A percentile compares a stretch with the other conserved stretches of the same genome.
These are phyloP conservation scores for Nakazawaea populi DNA, from an alignment of 805 yeast species.

Conservation along the genomic window DNA sequence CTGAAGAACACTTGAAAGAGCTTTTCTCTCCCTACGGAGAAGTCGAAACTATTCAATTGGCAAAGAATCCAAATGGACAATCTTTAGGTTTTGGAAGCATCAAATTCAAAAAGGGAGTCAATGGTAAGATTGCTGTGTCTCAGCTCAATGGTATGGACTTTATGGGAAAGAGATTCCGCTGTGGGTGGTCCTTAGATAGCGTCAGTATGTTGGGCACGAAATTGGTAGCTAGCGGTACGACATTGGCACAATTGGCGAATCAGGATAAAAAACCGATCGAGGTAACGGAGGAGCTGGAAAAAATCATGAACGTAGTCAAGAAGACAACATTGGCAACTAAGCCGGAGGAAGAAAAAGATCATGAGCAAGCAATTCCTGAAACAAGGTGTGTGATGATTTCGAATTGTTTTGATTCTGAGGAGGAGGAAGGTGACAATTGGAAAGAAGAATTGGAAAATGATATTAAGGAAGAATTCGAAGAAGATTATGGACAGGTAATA, in stretches of 20 bases:
- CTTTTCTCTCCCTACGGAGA: neutral
- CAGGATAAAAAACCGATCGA: neutral
- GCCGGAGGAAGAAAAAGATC: neutral
- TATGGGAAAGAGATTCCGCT: neutral
- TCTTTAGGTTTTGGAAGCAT: neutral
- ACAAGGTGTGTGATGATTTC: neutral
- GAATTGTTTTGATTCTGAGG: neutral
- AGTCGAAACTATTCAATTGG: neutral
- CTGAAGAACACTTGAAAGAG: neutral
- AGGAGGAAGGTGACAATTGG: slow-evolving; percentile 1
- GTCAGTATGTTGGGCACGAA: neutral
- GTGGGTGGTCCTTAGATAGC: slow-evolving; percentile 1
- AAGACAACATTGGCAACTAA: neutral
- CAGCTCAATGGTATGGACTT: neutral
- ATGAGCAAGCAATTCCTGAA: neutral
- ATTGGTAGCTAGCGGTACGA: neutral
- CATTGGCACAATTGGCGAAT: neutral
- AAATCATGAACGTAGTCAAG: neutral
- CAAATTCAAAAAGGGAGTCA: neutral
- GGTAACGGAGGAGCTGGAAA: neutral
- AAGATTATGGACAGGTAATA: neutral
- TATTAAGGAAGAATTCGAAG: neutral
- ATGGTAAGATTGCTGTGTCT: neutral
- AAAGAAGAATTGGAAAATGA: neutral
- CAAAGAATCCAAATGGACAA: neutral